Base-by-base conservation (phyloP, 805 yeast species). In the Lachancea kluyveri region DNA sequence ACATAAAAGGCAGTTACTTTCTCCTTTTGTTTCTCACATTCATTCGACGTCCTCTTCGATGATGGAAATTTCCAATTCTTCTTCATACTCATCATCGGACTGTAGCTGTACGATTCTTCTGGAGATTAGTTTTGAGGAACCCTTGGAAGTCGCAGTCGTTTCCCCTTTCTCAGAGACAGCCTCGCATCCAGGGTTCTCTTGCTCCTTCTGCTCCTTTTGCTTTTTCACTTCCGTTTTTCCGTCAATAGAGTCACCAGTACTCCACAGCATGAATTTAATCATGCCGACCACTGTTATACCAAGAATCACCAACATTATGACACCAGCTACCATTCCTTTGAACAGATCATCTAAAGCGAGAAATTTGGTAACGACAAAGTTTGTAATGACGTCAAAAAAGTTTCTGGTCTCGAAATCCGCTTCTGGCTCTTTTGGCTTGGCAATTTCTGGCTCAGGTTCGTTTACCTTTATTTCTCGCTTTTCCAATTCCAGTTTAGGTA, bases 401-500 rank as follows among this genome's bases (percentile, higher is more conserved):
- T 22, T 22, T 7, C 24, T 13, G 13, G 24, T 8, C 9, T 7
- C 21, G 21, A 19, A 6, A 8, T n/a, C 24, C 7, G 13, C 11
- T 22, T 22, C 12, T 8, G 24, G 24, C 24, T 10, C 11, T 22
- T 6, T n/a, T 22, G 24, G 24, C 11, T 7, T 22, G 12, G 11
- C 11, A 6, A 22, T 22, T 7, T 22, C 13, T 17, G 13, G 15
- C 10, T 20, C 23, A 13, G 22, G 18, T 19, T 19, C 31, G 12
- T 28, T 59, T 4, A 50, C 45, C 16, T 66, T 63, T 26, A 66
- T 60, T 28, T 59, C 62, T 16, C 54, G 53, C 30, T 61, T 61
- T 54, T 80, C 87, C 25, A 75, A 42, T 10, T 60, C 64, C 14
- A 59, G 55, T 54, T 80, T 80, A 15, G 73, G 67, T 20, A 58